A percentile compares a stretch with the other conserved stretches of the same genome.
phyloP scores from a whole-genome alignment of 306 rosid genomes.

The Cucumis hystrix region DNA sequence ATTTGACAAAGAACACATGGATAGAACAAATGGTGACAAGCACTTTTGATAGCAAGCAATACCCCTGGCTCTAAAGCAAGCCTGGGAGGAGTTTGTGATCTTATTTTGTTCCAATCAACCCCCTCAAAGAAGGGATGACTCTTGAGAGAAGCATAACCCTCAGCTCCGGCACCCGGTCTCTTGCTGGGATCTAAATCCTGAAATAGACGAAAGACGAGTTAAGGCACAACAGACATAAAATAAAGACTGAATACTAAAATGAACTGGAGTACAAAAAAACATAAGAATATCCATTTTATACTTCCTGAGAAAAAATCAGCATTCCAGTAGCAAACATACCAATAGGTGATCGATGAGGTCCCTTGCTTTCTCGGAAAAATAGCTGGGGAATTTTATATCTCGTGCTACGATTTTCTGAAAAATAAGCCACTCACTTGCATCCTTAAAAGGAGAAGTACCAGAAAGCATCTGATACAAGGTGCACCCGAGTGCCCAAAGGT shows the following conservation, averaged over 20 bases:
- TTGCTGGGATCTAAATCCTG: constrained; percentile 83
- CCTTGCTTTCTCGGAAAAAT: constrained; percentile 77
- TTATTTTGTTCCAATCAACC: constrained; percentile 61
- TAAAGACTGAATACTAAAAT: background rate
- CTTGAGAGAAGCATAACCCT: constrained; percentile 65
- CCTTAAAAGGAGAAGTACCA: constrained; percentile 98
- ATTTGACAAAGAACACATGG: background rate
- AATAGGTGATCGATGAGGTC: constrained; percentile 71
- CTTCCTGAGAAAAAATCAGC: background rate
- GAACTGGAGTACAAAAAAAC: background rate
- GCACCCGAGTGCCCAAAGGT: constrained; percentile 99
- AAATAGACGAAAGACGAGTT: constrained; percentile 5
- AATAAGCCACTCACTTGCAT: constrained; percentile 99
- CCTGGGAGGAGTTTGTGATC: constrained; percentile 57
- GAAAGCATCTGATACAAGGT: constrained; percentile 99
- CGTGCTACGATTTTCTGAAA: constrained; percentile 95
- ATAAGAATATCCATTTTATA: background rate
- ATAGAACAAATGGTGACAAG: background rate
- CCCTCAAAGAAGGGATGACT: constrained; percentile 78
- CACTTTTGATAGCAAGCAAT: constrained; percentile 8
- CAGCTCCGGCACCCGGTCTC: constrained; percentile 90
- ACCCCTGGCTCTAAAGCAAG: constrained; percentile 65
- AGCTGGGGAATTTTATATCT: constrained; percentile 85
- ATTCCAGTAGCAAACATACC: constrained; percentile 45
- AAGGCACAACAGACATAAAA: background rate